A percentile compares a stretch with the other conserved stretches of the same genome.
Evolutionary conservation across 371 early-diverging fungal species (phyloP).

Genomic region (Mortierella sp.): DNA sequence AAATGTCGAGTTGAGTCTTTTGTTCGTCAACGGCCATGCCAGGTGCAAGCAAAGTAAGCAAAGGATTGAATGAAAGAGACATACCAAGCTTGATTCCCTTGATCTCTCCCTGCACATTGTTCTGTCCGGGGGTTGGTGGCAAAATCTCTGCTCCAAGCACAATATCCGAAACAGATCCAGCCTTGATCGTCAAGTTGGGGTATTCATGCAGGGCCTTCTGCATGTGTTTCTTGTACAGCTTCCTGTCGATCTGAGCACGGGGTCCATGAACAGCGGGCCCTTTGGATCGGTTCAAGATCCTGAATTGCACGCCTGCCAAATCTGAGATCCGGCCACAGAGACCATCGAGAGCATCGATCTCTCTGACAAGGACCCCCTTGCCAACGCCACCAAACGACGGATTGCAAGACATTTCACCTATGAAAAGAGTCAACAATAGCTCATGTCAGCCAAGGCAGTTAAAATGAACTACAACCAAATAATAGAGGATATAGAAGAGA

Average conservation of each 20-base stretch:
- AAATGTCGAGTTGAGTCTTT: background rate
- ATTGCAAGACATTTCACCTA: slow-evolving; percentile 92
- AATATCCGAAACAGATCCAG: slow-evolving; percentile 84
- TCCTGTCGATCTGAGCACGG: slow-evolving; percentile 88
- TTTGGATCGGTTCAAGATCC: slow-evolving; percentile 87
- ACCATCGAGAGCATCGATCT: slow-evolving; percentile 90
- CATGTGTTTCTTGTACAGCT: slow-evolving; percentile 83
- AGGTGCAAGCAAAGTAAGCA: too few species aligned
- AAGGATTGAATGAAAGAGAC: background rate
- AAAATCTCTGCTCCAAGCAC: slow-evolving; percentile 63
- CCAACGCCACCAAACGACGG: slow-evolving; percentile 92
- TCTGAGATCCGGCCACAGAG: slow-evolving; percentile 86
- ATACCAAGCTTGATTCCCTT: slow-evolving; percentile 60
- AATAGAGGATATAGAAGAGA: background rate
- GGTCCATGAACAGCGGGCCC: slow-evolving; percentile 93
- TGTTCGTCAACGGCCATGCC: background rate
- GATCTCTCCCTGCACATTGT: slow-evolving; percentile 53
- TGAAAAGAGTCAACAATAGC: background rate
- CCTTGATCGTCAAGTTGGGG: slow-evolving; percentile 77
- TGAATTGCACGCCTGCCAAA: slow-evolving; percentile 88
- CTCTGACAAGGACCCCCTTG: slow-evolving; percentile 85
- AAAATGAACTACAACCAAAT: too few species aligned
- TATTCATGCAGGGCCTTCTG: slow-evolving; percentile 73
- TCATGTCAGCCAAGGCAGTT: too few species aligned
- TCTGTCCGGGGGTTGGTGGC: slow-evolving; percentile 40